Base-by-base conservation (phyloP, 768 basidiomycete species). In the Auricularia sp. region DNA sequence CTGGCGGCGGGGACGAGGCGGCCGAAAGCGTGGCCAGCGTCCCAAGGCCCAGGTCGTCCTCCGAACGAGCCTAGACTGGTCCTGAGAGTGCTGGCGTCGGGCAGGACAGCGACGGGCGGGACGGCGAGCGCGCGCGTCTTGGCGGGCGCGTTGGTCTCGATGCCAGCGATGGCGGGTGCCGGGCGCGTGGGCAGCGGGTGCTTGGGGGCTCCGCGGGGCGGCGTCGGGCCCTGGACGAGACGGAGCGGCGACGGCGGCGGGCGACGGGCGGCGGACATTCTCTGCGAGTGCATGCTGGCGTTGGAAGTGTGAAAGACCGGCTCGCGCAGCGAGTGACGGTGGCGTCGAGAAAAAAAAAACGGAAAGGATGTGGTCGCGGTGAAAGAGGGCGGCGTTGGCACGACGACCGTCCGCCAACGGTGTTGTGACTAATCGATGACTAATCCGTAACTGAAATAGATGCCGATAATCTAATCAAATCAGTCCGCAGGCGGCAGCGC, bases 131-230 rank as follows among this genome's bases (percentile, higher is more conserved):
- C 47, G 18, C 47, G 47, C 47, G 47, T 10, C 47, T 51, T 51
- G 43, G 18, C 43, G 43, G 10, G 10, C 43, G 43, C 43, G 43
- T 44, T 44, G 47, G 18, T 5, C 3, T 16, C 18, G 21, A 21
- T 5, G 10, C 11, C 6, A 18, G 47, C 47, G 68, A 77, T 75
- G 4, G 73, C 72, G 0, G 87, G 87, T 44, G 77, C 76, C 11
- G 89, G 89, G 34, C 86, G 29, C n/a, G 83, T 81, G 12, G 90
- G 90, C 67, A 90, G 77, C 14, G 77, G 80, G 74, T 90, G 86
- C 70, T 82, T 87, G 23, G 87, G 82, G 56, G 77, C 67, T 61
- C 82, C 81, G 67, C 86, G 80, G n/a, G 81, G 72, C 2, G 87
- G 87, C 34, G 82, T 78, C 3, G 87, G 87, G 14, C 87, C 88